A percentile compares a stretch with the other conserved stretches of the same genome.
Evolutionary conservation across 257 asterid genomes (phyloP).

Genomic region (Solanum habrochaites): DNA sequence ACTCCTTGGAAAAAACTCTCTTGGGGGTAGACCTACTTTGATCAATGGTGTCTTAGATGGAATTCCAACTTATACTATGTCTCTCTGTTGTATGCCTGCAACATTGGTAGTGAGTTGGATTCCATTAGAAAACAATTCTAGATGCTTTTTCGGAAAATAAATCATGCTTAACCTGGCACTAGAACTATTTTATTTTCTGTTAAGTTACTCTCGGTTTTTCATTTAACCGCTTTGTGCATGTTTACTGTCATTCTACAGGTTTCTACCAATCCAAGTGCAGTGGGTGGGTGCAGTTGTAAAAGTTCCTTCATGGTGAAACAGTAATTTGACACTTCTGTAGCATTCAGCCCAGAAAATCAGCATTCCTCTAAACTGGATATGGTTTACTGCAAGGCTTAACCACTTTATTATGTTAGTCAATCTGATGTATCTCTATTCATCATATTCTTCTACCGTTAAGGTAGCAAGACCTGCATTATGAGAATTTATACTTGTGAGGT

Average conservation of each 20-base stretch:
- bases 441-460: background rate
- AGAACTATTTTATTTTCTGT: background rate
- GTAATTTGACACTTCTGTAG: background rate
- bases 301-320: conserved; percentile 71
- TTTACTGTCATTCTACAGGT: conserved; percentile 34
- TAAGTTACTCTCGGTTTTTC: background rate
- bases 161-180: background rate
- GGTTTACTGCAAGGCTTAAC: background rate
- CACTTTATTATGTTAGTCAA: background rate
- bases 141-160: background rate
- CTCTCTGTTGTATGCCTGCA: background rate
- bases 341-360: background rate
- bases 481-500: background rate
- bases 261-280: conserved; percentile 84
- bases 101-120: background rate
- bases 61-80: background rate
- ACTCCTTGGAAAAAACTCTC: background rate
- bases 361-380: background rate
- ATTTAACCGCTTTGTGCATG: background rate
- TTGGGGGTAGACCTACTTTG: background rate
- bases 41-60: background rate
- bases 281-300: conserved; percentile 96
- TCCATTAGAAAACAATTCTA: background rate
- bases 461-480: background rate
- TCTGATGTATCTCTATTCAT: background rate